Conservation (phyloP, 2,329 filamentous ascomycete species). For the Aspergillus texensis region DNA sequence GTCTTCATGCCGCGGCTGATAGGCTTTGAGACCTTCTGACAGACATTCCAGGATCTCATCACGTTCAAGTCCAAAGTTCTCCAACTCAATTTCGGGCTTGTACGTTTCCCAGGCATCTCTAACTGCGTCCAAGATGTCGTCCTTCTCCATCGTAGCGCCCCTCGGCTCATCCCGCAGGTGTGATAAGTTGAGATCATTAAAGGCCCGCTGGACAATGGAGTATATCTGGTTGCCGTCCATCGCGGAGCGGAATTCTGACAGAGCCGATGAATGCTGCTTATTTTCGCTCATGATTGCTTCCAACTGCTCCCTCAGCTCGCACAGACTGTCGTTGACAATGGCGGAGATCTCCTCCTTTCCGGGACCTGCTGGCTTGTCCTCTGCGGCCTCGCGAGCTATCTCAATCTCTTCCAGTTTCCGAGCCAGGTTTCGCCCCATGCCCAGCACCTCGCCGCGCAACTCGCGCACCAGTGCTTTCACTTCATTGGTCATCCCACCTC, state of each 20-base stretch:
- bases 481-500: slow-evolving; percentile 85
- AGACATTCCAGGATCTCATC: slow-evolving; percentile 88
- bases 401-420: slow-evolving; percentile 71
- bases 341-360: slow-evolving; percentile 71
- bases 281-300: slow-evolving; percentile 77
- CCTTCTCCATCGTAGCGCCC: slow-evolving; percentile 64
- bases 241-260: slow-evolving; percentile 62
- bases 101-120: slow-evolving; percentile 91
- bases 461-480: slow-evolving; percentile 90
- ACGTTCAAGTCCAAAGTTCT: slow-evolving; percentile 85
- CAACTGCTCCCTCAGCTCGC: slow-evolving; percentile 82
- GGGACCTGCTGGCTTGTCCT: slow-evolving; percentile 50
- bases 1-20: slow-evolving; percentile 56
- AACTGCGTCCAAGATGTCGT: slow-evolving; percentile 84
- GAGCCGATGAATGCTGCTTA: slow-evolving; percentile 67
- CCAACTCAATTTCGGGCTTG: slow-evolving; percentile 88
- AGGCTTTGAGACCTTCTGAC: slow-evolving; percentile 80
- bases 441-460: slow-evolving; percentile 85
- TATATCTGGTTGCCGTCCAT: slow-evolving; percentile 85
- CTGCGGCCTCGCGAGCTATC: slow-evolving; percentile 46
- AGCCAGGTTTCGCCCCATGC: slow-evolving; percentile 90
- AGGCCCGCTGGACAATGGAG: slow-evolving; percentile 76
- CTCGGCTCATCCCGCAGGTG: slow-evolving; percentile 60
- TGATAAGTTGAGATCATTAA: slow-evolving; percentile 60
- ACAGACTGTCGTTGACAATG: slow-evolving; percentile 78